A percentile compares a stretch with the other conserved stretches of the same genome.
phyloP scores from a whole-genome alignment of 345 rosid genomes.

The Euphorbia pulcherrima region DNA sequence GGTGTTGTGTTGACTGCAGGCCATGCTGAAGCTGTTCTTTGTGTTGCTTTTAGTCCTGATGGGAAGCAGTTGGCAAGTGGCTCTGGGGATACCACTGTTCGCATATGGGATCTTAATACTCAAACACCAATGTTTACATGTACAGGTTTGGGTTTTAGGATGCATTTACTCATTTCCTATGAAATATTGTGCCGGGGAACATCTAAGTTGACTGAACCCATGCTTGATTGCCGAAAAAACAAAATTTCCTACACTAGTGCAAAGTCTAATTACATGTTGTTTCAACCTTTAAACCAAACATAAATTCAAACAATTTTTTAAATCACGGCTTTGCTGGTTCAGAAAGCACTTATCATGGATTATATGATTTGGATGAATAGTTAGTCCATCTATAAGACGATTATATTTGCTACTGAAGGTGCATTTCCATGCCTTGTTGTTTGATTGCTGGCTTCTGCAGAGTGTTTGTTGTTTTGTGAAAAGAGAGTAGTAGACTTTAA shows the following conservation, averaged over 20 bases:
- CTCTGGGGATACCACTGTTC: conserved; percentile 92
- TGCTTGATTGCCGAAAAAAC: background rate
- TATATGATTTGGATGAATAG: background rate
- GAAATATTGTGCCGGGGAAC: background rate
- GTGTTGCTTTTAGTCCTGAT: conserved; percentile 92
- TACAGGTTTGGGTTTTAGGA: conserved; percentile 45
- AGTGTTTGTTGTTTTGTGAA: background rate
- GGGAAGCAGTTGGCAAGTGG: conserved; percentile 93
- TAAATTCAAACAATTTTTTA: background rate
- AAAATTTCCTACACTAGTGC: background rate
- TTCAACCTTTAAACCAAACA: background rate
- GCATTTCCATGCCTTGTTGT: background rate
- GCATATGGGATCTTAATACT: conserved; percentile 90
- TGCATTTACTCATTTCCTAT: background rate
- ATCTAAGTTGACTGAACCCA: background rate
- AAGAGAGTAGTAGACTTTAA: background rate
- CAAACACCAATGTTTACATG: conserved; percentile 94
- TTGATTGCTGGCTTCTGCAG: too few species aligned
- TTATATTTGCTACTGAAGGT: background rate
- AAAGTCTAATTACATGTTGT: background rate
- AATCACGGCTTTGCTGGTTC: background rate
- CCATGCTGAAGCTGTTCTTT: conserved; percentile 84
- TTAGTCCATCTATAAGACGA: too few species aligned
- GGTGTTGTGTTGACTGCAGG: conserved; percentile 35
- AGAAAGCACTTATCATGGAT: background rate